Conservation (phyloP, 2,329 filamentous ascomycete genomes). For the Rhytidhysteron rufulum region DNA sequence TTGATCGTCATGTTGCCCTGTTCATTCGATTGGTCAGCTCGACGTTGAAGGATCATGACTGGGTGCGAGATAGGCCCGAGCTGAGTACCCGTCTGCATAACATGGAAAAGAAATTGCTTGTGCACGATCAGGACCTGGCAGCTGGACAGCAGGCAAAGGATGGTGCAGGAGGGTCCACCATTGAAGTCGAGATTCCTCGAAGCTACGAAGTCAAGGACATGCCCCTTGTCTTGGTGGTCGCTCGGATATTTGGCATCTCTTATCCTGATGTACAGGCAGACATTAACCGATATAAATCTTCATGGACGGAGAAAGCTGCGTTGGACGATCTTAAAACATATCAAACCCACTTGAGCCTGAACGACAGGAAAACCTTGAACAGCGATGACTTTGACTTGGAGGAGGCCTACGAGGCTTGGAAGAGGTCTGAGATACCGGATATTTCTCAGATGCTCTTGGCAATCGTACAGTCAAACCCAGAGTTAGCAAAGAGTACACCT, state of each 20-base stretch:
- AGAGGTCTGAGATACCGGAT: conserved; percentile 80
- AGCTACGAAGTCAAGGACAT: conserved; percentile 96
- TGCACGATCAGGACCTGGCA: conserved; percentile 86
- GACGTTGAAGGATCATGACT: conserved; percentile 78
- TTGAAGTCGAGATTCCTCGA: conserved; percentile 78
- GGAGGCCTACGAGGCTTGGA: conserved; percentile 86
- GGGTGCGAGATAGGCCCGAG: conserved; percentile 80
- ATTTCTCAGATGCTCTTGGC: conserved; percentile 91
- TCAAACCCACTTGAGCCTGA: conserved; percentile 79
- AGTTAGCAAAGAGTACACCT: conserved; percentile 73
- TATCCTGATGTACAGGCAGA: conserved; percentile 80
- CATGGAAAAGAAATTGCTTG: conserved; percentile 88
- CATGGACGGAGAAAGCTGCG: conserved; percentile 90
- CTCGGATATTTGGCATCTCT: conserved; percentile 77
- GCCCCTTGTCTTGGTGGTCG: conserved; percentile 84
- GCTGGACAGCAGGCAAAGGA: conserved; percentile 56
- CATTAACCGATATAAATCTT: conserved; percentile 72
- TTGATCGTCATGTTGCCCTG: conserved; percentile 89
- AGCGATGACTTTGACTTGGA: conserved; percentile 87
- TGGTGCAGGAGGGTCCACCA: conserved; percentile 58
- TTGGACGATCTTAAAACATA: conserved; percentile 90
- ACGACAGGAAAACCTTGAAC: conserved; percentile 70
- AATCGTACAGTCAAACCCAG: conserved; percentile 80
- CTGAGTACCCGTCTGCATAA: conserved; percentile 73
- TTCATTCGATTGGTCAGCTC: conserved; percentile 83